Conservation (phyloP, 2,329 filamentous ascomycete species). For the Chaetomium strumarium region DNA sequence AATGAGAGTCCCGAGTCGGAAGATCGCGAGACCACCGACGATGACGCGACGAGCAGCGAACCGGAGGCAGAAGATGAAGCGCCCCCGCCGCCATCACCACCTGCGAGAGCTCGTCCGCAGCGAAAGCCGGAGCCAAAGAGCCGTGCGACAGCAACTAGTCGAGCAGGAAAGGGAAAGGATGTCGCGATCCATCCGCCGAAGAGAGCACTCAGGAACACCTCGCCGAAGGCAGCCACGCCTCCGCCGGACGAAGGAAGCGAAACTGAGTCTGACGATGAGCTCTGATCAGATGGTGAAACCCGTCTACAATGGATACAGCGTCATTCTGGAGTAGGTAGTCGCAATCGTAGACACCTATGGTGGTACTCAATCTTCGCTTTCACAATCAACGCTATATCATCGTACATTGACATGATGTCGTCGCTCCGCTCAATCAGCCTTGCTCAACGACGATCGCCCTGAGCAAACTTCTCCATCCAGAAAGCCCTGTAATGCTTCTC, state of each 20-base stretch:
- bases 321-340: too few relatives aligned
- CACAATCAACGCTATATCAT: not conserved
- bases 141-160: not conserved
- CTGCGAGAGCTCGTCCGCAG: constrained; percentile 1
- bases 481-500: constrained; percentile 58
- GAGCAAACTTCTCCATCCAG: constrained; percentile 48
- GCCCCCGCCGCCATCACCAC: constrained; percentile 8
- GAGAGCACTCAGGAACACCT: constrained; percentile 3
- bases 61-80: constrained; percentile 32
- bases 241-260: constrained; percentile 36
- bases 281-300: constrained; percentile 31
- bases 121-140: constrained; percentile 1
- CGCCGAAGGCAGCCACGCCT: constrained; percentile 19
- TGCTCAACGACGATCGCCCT: constrained; percentile 38
- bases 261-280: constrained; percentile 52
- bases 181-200: constrained; percentile 13
- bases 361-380: too few relatives aligned
- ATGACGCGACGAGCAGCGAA: constrained; percentile 41
- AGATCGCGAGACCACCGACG: constrained; percentile 34
- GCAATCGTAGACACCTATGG: too few relatives aligned
- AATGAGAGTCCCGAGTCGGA: constrained; percentile 30
- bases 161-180: constrained; percentile 12
- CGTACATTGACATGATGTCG: not conserved
- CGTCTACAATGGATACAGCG: too few relatives aligned
- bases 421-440: not conserved